Conservation (phyloP, 345 rosid genomes). For the Rhizophora apiculata region DNA sequence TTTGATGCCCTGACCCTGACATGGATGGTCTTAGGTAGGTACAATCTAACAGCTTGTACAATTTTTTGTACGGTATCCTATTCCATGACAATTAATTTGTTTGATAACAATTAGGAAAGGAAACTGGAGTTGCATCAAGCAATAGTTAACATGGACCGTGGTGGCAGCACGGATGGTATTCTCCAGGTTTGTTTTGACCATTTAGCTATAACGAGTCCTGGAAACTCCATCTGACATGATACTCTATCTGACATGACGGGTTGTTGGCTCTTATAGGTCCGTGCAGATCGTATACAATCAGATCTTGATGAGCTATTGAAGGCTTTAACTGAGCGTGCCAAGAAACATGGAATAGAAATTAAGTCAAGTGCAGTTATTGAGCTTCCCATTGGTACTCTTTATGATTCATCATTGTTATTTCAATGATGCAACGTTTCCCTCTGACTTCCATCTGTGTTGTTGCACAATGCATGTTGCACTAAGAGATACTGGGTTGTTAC, state of each 20-base stretch:
- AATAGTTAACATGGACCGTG: slow-evolving; percentile 80
- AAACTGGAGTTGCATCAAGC: slow-evolving; percentile 84
- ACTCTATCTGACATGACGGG: slow-evolving; percentile 6
- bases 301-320: slow-evolving; percentile 89
- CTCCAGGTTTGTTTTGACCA: slow-evolving; percentile 65
- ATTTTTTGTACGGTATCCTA: slow-evolving; percentile 1
- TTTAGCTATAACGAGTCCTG: slow-evolving; percentile 9
- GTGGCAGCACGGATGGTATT: slow-evolving; percentile 95
- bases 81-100: background rate
- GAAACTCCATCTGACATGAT: slow-evolving; percentile 12
- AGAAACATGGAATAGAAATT: slow-evolving; percentile 77
- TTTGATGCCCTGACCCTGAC: background rate
- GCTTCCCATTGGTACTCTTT: slow-evolving; percentile 71
- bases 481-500: too few species aligned
- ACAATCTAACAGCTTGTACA: background rate
- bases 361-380: slow-evolving; percentile 74
- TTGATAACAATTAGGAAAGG: slow-evolving; percentile 50
- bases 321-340: slow-evolving; percentile 72
- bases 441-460: background rate
- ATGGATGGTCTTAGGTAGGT: background rate
- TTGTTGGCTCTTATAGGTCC: slow-evolving; percentile 57
- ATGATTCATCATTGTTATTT: background rate
- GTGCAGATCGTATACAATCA: slow-evolving; percentile 93
- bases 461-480: too few species aligned
- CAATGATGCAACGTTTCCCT: background rate